phyloP scores from a whole-genome alignment of 139 green algal species.

The Tetraselmis chui region DNA sequence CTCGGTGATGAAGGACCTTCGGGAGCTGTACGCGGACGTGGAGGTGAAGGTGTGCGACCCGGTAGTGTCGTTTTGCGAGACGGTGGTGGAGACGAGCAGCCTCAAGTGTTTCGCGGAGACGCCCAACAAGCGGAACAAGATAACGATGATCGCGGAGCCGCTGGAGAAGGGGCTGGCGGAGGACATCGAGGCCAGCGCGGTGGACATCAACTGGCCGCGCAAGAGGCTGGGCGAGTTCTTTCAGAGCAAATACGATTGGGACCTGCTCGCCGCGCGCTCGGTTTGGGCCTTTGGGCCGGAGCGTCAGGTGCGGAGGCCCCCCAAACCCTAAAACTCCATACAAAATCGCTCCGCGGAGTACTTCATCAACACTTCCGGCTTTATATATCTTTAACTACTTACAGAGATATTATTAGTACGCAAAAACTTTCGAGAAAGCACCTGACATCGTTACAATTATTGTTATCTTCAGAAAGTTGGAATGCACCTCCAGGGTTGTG shows the following conservation, averaged over 20 bases:
- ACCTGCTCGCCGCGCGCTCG: slow-evolving; percentile 82
- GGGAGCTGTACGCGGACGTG: slow-evolving; percentile 67
- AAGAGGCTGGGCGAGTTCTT: slow-evolving; percentile 74
- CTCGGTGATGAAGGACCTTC: slow-evolving; percentile 83
- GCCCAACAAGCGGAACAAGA: slow-evolving; percentile 89
- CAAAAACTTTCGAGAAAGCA: no score
- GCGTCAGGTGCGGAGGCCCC: slow-evolving; percentile 2
- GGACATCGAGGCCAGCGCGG: slow-evolving; percentile 80
- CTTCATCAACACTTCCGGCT: no score
- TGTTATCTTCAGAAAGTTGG: no score
- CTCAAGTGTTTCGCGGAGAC: slow-evolving; percentile 98
- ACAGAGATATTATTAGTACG: no score
- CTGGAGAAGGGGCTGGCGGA: slow-evolving; percentile 85
- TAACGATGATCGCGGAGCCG: slow-evolving; percentile 94
- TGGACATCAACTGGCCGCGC: slow-evolving; percentile 59
- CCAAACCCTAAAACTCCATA: no score
- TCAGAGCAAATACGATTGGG: slow-evolving; percentile 90
- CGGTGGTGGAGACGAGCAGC: slow-evolving; percentile 87
- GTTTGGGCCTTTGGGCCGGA: slow-evolving; percentile 97
- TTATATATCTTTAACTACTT: no score
- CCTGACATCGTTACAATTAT: no score
- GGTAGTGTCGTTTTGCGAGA: slow-evolving; percentile 92
- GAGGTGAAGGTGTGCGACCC: slow-evolving; percentile 94
- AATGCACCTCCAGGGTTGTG: no score
- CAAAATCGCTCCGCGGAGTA: no score